Percentiles rank a stretch among this genome's conserved stretches.
Conservation (phyloP, 805 yeast genomes). For the Candida michaelii region DNA sequence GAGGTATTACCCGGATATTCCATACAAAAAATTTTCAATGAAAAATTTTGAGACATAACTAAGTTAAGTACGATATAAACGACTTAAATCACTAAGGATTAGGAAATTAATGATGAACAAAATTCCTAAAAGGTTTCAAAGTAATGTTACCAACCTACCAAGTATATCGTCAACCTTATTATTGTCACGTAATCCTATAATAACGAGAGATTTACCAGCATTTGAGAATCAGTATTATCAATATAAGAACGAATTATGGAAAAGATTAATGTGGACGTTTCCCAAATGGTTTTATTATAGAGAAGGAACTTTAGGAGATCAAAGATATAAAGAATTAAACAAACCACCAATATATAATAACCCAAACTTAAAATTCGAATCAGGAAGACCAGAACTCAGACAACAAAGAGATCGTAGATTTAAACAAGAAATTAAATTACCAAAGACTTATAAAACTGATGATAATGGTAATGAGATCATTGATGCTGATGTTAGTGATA, state of each 20-base stretch:
- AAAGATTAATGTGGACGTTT: conserved; percentile 95
- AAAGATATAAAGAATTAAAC: conserved; percentile 73
- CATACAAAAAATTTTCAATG: conserved; percentile 6
- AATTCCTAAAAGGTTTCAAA: conserved; percentile 1
- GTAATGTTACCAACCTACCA: conserved; percentile 6
- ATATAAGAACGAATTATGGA: conserved; percentile 84
- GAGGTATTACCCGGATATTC: conserved; percentile 9
- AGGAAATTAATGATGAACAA: no score
- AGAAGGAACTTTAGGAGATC: conserved; percentile 85
- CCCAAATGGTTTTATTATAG: conserved; percentile 91
- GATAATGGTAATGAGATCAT: conserved; percentile 28
- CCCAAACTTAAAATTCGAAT: conserved; percentile 75
- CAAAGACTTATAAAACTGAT: conserved; percentile 53
- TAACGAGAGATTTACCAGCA: conserved; percentile 71
- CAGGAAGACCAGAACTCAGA: conserved; percentile 82
- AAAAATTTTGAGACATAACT: no score
- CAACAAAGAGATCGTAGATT: conserved; percentile 86
- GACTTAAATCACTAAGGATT: no score
- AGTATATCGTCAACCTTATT: conserved; percentile 52
- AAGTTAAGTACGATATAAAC: no score
- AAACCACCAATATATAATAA: conserved; percentile 70
- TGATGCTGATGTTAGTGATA: conserved; percentile 42
- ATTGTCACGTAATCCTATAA: conserved; percentile 78
- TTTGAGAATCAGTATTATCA: conserved; percentile 75
- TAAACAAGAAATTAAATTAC: conserved; percentile 77